These are phyloP conservation scores for Dryadomyces sulphureus DNA, from an alignment of 2,329 filamentous ascomycete species.

Conservation along the genomic window DNA sequence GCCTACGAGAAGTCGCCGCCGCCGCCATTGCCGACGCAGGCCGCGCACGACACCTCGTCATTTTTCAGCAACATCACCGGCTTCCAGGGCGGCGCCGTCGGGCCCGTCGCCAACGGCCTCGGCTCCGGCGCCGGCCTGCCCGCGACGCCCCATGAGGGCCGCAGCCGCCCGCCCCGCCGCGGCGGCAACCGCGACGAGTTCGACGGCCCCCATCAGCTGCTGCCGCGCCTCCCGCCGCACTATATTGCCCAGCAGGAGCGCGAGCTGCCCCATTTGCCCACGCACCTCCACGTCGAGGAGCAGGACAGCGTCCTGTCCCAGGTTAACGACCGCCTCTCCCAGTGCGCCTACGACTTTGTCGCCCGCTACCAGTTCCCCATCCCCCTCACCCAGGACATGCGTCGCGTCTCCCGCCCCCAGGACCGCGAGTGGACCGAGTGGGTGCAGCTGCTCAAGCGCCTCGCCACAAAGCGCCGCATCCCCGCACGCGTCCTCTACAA, in stretches of 20 bases:
- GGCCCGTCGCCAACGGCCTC: conserved; percentile 11
- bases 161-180: conserved; percentile 45
- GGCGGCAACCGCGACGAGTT: conserved; percentile 79
- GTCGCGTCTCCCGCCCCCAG: conserved; percentile 56
- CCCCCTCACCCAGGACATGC: conserved; percentile 68
- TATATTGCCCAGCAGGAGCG: conserved; percentile 64
- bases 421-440: conserved; percentile 86
- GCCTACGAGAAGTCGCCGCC: conserved; percentile 23
- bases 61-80: conserved; percentile 26
- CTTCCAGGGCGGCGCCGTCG: conserved; percentile 16
- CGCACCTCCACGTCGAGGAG: conserved; percentile 68
- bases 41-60: conserved; percentile 5
- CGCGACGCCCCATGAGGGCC: conserved; percentile 22
- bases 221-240: conserved; percentile 56
- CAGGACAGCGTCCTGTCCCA: conserved; percentile 67
- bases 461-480: conserved; percentile 75
- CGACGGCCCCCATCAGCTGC: conserved; percentile 71
- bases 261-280: conserved; percentile 68
- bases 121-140: neutral
- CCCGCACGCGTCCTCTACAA: conserved; percentile 75
- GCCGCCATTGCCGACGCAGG: conserved; percentile 7
- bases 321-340: conserved; percentile 73
- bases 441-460: conserved; percentile 73
- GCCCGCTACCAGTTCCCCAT: conserved; percentile 87
- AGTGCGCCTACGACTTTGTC: conserved; percentile 80